phyloP scores from a whole-genome alignment of 139 green algal genomes.

The Dunaliella primolecta region DNA sequence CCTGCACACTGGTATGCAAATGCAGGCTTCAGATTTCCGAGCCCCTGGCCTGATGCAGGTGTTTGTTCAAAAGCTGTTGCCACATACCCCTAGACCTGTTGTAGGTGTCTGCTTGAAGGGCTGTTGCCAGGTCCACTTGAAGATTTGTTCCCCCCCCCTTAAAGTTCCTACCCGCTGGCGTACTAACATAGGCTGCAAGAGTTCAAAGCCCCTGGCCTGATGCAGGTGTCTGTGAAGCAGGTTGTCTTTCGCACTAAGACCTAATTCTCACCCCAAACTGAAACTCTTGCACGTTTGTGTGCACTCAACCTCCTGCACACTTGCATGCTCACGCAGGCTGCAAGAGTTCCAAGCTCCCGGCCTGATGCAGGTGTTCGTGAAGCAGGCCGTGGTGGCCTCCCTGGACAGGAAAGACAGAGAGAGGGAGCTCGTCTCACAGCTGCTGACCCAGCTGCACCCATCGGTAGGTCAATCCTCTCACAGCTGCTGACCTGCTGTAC shows the following conservation, averaged over 20 bases:
- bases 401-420: constrained; percentile 86
- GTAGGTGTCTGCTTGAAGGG: too few relatives aligned
- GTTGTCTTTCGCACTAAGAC: too few relatives aligned
- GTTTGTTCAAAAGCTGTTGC: too few relatives aligned
- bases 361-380: constrained; percentile 90
- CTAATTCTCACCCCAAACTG: too few relatives aligned
- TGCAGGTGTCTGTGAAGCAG: constrained; percentile 90
- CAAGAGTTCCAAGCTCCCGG: constrained; percentile 75
- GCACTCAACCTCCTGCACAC: too few relatives aligned
- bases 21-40: constrained; percentile 64
- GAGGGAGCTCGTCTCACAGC: constrained; percentile 67
- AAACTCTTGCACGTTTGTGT: too few relatives aligned
- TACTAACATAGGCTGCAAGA: constrained; percentile 60
- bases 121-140: too few relatives aligned
- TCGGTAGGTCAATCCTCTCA: constrained; percentile 40
- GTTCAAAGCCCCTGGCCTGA: constrained; percentile 78
- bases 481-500: too few relatives aligned
- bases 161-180: too few relatives aligned
- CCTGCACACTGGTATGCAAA: too few relatives aligned
- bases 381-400: constrained; percentile 68
- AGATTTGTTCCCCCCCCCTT: too few relatives aligned
- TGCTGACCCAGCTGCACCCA: constrained; percentile 10
- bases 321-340: constrained; percentile 34
- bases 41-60: constrained; percentile 86
- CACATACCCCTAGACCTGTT: too few relatives aligned